phyloP scores from a whole-genome alignment of 2,329 filamentous ascomycete species.

The Botryotinia calthae region DNA sequence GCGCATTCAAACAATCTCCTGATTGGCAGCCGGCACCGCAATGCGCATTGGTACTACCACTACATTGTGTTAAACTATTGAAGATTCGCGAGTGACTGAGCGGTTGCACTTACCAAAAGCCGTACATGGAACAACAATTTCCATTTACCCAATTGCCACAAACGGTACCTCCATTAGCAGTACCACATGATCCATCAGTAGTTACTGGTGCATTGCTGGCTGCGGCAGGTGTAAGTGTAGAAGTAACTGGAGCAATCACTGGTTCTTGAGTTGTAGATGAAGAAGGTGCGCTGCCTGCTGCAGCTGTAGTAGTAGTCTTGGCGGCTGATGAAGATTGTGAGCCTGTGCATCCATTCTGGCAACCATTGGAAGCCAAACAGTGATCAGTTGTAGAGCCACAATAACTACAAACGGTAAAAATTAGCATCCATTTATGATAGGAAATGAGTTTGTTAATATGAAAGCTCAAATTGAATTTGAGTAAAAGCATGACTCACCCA shows the following conservation, averaged over 20 bases:
- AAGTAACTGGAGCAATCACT: conserved; percentile 30
- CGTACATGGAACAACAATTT: conserved; percentile 56
- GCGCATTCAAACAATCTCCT: conserved; percentile 48
- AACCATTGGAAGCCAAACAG: conserved; percentile 35
- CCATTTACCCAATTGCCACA: conserved; percentile 53
- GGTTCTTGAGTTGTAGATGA: conserved; percentile 30
- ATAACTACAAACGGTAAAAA: conserved; percentile 30
- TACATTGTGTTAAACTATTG: conserved; percentile 27
- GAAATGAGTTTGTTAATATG: background rate
- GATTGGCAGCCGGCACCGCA: conserved; percentile 57
- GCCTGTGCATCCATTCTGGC: conserved; percentile 36
- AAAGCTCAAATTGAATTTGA: background rate
- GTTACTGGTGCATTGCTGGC: conserved; percentile 42
- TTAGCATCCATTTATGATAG: conserved; percentile 21
- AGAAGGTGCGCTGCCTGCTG: background rate
- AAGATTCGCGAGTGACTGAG: background rate
- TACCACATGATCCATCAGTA: conserved; percentile 54
- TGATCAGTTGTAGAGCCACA: conserved; percentile 36
- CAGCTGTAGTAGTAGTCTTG: conserved; percentile 23
- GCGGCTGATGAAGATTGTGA: conserved; percentile 22
- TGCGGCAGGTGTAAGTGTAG: conserved; percentile 28
- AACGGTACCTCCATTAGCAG: conserved; percentile 47
- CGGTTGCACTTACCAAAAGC: conserved; percentile 46
- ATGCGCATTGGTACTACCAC: conserved; percentile 46
- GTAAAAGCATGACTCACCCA: conserved; percentile 29